Base-by-base conservation (phyloP, 495 filamentous ascomycete genomes). In the Daldinia concentrica region DNA sequence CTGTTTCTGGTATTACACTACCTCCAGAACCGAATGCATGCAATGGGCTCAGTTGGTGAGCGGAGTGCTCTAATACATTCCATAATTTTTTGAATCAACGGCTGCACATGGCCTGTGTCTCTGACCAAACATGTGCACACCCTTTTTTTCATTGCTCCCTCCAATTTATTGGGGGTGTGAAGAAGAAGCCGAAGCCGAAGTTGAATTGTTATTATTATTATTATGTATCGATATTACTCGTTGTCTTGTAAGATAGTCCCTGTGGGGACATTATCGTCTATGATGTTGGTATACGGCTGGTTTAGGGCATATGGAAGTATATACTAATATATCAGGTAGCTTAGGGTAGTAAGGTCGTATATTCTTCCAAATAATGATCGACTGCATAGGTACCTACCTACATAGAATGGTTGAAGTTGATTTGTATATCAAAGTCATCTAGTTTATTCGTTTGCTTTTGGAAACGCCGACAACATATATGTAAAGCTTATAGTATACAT, bases 101-200 rank as follows among this genome's bases (percentile, higher is more conserved):
- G 50, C 26, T 17, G 24, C 50, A 12, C n/a, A 27, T 14, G 29
- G 22, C 58, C 29, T 51, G 58, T 52, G 41, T 27, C 39, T 51
- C 54, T 52, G 62, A 56, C 66, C 27, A n/a, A 43, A 69, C 27
- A 55, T 22, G 26, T 45, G 36, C 39, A 36, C 19, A 3, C 19
- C 19, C n/a, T 50, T 70, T 50, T 70, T 70, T 70, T 65, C 68
- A 41, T 65, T 61, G 50, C 62, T 29, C n/a, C 65, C 62, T 59
- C 30, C 62, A 65, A 65, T 65, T 56, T 8, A 30, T 70, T 70
- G 56, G 37, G 45, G 62, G 29, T 24, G 56, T 19, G 37, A 70
- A 39, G 62, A 62, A 70, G 68, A 70, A 65, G 7, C 7, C 9
- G n/a, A 15, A 17, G 27, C 17, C 9, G 9, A 12, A 26, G 14